Evolutionary conservation across 306 rosid genomes (phyloP).

Genomic region (Canavalia ensiformis): DNA sequence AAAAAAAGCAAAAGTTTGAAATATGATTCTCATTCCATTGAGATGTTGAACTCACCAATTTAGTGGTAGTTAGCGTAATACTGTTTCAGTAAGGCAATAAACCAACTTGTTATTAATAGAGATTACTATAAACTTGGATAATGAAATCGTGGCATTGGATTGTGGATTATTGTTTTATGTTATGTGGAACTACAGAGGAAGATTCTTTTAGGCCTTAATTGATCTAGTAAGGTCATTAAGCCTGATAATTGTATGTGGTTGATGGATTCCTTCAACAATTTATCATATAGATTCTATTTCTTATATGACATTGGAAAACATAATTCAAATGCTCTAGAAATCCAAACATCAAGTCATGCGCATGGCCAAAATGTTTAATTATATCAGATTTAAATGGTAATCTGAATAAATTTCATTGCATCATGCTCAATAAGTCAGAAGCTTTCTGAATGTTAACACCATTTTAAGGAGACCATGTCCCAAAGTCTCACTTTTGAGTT

Average conservation of each 20-base stretch:
- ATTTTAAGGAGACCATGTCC: not conserved
- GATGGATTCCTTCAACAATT: not conserved
- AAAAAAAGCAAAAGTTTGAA: not conserved
- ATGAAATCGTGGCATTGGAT: not conserved
- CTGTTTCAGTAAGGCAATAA: not conserved
- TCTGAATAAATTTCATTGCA: not conserved
- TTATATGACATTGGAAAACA: not conserved
- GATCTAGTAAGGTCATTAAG: not conserved
- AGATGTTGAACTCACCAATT: not conserved
- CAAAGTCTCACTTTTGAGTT: not conserved
- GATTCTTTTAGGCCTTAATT: not conserved
- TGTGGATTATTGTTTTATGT: not conserved
- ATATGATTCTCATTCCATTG: not conserved
- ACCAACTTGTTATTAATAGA: not conserved
- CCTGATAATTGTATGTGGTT: not conserved
- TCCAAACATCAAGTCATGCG: not conserved
- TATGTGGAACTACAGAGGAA: not conserved
- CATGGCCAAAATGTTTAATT: not conserved
- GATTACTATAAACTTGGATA: too few species aligned
- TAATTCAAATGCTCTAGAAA: not conserved
- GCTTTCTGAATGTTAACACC: not conserved
- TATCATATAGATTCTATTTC: slow-evolving; percentile 1
- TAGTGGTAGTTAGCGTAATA: not conserved
- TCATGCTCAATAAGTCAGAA: not conserved
- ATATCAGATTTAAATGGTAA: not conserved